Evolutionary conservation across 139 green algal species (phyloP), one percentile per base, ranked within the genome.

Genomic region (Diplosphaera chodatii): DNA sequence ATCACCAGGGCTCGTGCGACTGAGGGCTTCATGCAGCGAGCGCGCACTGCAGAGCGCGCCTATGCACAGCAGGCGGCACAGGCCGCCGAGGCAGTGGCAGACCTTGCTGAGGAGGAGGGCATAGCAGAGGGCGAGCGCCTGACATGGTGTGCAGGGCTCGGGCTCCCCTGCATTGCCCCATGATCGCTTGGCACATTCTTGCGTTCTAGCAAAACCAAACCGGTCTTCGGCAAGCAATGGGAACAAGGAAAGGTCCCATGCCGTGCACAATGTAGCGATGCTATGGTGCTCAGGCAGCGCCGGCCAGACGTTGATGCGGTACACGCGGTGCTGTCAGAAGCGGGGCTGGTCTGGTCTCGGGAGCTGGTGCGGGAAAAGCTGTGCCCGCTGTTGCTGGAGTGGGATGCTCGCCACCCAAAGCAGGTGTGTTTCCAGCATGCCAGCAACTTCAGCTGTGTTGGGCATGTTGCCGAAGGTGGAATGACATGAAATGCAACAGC

Each of bases 381-480:
- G 76, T 73, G 90, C 72, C 86, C 87, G 1, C 48, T 86, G 71
- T 77, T 92, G 34, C 63, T 92, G 69, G 86, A 92, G 67, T 92
- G 87, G 87, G 37, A 48, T 48, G 37, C 37, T 10, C 37, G 77
- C 22, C 79, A 83, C 23, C 71, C 71, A 3, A 25, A 25, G 16
- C 13, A 25, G 48, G 48, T 59, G 48, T 25, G 37, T n/a, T n/a
- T n/a, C n/a, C n/a, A 48, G 10, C 37, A 8, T 13, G 8, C 10
- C 37, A 13, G 10, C 37, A 21, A 8, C 37, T 48, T n/a, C n/a
- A n/a, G n/a, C n/a, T n/a, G n/a, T n/a, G n/a, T n/a, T n/a, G n/a
- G n/a, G n/a, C n/a, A n/a, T n/a, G n/a, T n/a, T n/a, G n/a, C n/a
- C n/a, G n/a, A n/a, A n/a, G n/a, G n/a, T n/a, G 37, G 37, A 6